A percentile compares a stretch with the other conserved stretches of the same genome.
Conservation (phyloP, 2,329 filamentous ascomycete species). For the Daldinia eschscholtzii region DNA sequence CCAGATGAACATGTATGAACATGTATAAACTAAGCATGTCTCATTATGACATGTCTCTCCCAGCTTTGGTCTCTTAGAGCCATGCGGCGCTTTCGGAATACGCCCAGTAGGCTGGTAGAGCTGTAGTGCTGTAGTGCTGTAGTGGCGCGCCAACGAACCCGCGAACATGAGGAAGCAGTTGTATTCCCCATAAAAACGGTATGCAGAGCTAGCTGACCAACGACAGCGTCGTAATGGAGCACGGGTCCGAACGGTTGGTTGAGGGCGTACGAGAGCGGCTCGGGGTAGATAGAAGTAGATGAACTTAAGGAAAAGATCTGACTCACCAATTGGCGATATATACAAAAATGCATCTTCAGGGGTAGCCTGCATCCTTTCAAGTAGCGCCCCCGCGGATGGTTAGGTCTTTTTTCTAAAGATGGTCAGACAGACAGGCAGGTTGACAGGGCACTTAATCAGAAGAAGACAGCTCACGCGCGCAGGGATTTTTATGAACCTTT, state of each 20-base stretch:
- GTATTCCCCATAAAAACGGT: constrained; percentile 52
- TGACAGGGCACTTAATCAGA: constrained; percentile 21
- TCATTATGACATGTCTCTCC: constrained; percentile 7
- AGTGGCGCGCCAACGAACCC: constrained; percentile 46
- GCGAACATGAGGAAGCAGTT: constrained; percentile 41
- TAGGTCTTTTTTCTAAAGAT: constrained; percentile 34
- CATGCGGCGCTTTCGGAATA: constrained; percentile 42
- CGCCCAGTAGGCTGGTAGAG: constrained; percentile 45
- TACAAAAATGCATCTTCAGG: constrained; percentile 62
- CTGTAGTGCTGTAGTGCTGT: no score
- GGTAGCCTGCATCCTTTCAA: constrained; percentile 57
- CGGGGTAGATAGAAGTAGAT: constrained; percentile 37
- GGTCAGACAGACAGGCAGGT: constrained; percentile 23
- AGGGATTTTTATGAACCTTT: constrained; percentile 21
- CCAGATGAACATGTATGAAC: constrained; percentile 9
- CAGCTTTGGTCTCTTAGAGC: constrained; percentile 24
- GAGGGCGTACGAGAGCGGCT: constrained; percentile 45
- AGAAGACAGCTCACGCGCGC: constrained; percentile 24
- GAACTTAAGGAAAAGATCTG: constrained; percentile 44
- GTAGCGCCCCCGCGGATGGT: constrained; percentile 54
- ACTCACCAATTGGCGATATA: constrained; percentile 69
- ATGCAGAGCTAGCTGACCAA: constrained; percentile 57
- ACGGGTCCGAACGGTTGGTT: constrained; percentile 65
- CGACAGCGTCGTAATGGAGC: constrained; percentile 57
- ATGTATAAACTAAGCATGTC: not conserved